Evolutionary conservation across 2,329 filamentous ascomycete species (phyloP), one percentile per base, ranked within the genome.

Genomic region (Ilyonectria sp.): DNA sequence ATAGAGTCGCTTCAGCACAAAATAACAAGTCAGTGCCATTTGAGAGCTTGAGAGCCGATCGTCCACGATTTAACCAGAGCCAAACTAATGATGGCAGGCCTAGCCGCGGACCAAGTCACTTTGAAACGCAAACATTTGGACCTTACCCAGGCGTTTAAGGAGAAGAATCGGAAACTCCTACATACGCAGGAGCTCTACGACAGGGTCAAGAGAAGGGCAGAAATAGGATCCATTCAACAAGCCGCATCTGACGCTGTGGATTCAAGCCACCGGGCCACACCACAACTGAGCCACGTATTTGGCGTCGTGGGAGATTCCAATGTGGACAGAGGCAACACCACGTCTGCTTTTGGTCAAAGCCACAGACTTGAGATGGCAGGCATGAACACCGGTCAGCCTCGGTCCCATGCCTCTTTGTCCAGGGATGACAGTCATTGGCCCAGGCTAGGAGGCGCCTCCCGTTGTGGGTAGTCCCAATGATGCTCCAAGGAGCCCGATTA

Each of bases 61-160:
- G 13, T 47, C 4, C 9, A 2, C 60, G 26, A 26, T 26, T 26
- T 26, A 26, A 26, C 26, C 26, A 6, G 26, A 29, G 5, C 11
- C 17, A 9, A 52, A 21, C 65, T 76, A 6, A 74, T 62, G 65
- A 15, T 26, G 10, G 65, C 43, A 87, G 83, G 86, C 40, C 85
- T 93, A 81, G 85, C 89, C 63, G 74, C 84, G 9, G 89, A 93
- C 35, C 89, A 92, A 60, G 87, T 91, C 23, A 82, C 83, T 9
- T 82, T 95, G 11, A 85, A 90, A 58, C 86, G 87, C 55, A 94
- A 93, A 79, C 93, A 94, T 69, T 87, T 93, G 19, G 92, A 95
- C 40, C 82, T 97, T 1, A 83, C 85, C 5, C 86, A 90, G 23
- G 86, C 89, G 4, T 91, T 90, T 73, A 88, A 87, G 62, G 91